Base-by-base conservation (phyloP, 371 early-diverging fungal species). In the Amoeboaphelidium protococcarum region DNA sequence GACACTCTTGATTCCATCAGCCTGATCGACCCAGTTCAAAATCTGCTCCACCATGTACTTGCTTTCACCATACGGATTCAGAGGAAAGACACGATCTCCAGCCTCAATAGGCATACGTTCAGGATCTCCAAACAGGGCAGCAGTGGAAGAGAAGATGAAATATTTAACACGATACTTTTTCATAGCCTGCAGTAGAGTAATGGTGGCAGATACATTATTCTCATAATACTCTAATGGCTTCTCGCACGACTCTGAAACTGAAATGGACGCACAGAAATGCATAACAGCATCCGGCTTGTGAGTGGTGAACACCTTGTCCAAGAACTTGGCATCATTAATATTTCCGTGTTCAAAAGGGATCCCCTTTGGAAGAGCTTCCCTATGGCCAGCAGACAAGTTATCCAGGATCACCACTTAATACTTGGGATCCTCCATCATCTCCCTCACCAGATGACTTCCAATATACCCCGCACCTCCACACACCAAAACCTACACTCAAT, bases 401-500 rank as follows among this genome's bases (percentile, higher is more conserved):
- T 71, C 72, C 20, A 71, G 26, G 3, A 67, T 55, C 22, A 72
- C 59, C 19, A 71, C 50, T 6, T 10, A 31, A 46, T 46, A 27
- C 4, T 25, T 25, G 6, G 20, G 16, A 19, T 6, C 19, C 23
- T 23, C 13, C n/a, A n/a, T n/a, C 25, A 94, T 84, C 40, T 62
- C 57, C 12, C 63, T 57, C 45, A 84, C 78, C 46, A 79, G 54
- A 40, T 74, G 67, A 24, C 78, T 67, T 25, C 92, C 92, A 23
- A 91, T 77, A 44, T 82, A 84, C 40, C 92, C 92, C 40, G 79
- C 68, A 44, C 89, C 90, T 46, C 92, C 92, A 59, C 76, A 80
- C 22, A 91, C 76, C 26, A 91, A 66, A 26, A 77, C 76, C 53
- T 69, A 31, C 16, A 31, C n/a, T n/a, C n/a, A n/a, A n/a, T n/a